phyloP scores from a whole-genome alignment of 169 alveolate genomes.

The Plasmodium gonderi region DNA sequence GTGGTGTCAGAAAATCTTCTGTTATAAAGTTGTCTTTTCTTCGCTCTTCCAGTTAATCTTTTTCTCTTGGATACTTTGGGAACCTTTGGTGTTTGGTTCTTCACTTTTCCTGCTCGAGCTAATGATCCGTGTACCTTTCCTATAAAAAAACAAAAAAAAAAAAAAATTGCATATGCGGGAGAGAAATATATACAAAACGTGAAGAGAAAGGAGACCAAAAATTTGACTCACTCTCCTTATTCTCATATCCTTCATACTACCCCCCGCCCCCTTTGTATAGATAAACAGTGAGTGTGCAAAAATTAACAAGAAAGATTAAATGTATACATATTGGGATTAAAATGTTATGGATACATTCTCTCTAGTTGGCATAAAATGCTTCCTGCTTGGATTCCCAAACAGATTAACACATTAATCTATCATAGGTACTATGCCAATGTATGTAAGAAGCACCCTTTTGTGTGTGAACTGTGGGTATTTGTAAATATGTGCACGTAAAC shows the following conservation, averaged over 20 bases:
- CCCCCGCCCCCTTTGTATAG: no score
- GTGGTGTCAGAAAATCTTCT: slow-evolving; percentile 94
- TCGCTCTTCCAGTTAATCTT: slow-evolving; percentile 97
- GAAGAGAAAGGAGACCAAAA: not conserved
- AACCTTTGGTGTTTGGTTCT: slow-evolving; percentile 98
- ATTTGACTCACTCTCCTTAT: no score
- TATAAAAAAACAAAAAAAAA: slow-evolving; percentile 16
- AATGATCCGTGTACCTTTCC: slow-evolving; percentile 97
- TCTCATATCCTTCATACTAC: no score
- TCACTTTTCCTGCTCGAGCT: slow-evolving; percentile 99
- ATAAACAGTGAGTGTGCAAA: no score
- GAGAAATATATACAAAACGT: not conserved
- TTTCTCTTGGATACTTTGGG: slow-evolving; percentile 96
- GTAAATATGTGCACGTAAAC: not conserved
- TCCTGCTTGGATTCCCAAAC: no score
- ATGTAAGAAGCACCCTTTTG: no score
- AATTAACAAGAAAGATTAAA: no score
- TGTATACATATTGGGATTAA: no score
- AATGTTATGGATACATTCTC: no score
- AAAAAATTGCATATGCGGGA: not conserved
- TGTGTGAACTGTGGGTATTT: not conserved
- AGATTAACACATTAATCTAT: no score
- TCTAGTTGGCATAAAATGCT: no score
- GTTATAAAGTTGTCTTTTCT: slow-evolving; percentile 97
- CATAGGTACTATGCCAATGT: no score